A percentile compares a stretch with the other conserved stretches of the same genome.
These are phyloP conservation scores for Metschnikowia similis DNA, from an alignment of 805 yeast species.

Conservation along the genomic window DNA sequence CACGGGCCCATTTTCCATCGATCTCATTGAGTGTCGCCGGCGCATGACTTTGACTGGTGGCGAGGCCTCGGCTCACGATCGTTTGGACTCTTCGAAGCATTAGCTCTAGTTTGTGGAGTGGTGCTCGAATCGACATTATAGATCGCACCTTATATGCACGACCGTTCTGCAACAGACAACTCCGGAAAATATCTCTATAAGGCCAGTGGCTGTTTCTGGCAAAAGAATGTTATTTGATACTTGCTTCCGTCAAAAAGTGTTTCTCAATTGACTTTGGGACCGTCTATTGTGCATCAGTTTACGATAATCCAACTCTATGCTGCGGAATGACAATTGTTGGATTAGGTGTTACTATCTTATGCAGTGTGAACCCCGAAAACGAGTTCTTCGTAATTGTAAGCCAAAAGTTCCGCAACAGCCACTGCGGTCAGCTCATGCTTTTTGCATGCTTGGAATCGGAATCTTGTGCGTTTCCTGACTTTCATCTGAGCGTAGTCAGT, in stretches of 20 bases:
- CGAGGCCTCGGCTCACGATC: neutral
- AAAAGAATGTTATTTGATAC: neutral
- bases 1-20: conserved; percentile 51
- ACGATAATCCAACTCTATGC: too few species aligned
- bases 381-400: too few species aligned
- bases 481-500: too few species aligned
- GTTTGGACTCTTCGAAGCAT: conserved; percentile 1
- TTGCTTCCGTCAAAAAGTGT: neutral
- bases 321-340: too few species aligned
- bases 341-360: too few species aligned
- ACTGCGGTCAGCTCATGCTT: too few species aligned
- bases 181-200: neutral
- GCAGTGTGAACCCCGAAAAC: too few species aligned
- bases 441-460: too few species aligned
- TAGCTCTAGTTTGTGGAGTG: neutral
- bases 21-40: conserved; percentile 23
- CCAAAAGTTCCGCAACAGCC: too few species aligned
- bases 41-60: neutral
- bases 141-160: conserved; percentile 1
- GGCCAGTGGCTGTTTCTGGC: neutral
- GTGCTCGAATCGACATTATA: neutral
- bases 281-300: too few species aligned
- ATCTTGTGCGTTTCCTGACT: too few species aligned
- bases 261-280: neutral
- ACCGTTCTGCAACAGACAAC: neutral